phyloP scores from a whole-genome alignment of 768 basidiomycete genomes.

The Hericium coralloides region DNA sequence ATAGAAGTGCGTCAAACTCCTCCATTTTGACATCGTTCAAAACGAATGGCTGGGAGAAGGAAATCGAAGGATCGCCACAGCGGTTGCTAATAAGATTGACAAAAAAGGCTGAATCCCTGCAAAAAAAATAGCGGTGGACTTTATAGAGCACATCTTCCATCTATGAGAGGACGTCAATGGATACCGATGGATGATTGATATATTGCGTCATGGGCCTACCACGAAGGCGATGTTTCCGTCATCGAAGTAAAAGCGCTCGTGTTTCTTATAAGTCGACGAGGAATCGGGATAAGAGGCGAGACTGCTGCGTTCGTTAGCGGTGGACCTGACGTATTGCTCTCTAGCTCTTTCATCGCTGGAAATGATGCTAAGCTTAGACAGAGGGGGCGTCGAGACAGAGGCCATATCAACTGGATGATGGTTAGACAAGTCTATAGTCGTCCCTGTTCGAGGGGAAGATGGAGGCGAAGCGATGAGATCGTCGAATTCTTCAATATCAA shows the following conservation, averaged over 20 bases:
- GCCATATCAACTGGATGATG: too few relatives aligned
- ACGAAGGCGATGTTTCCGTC: not conserved
- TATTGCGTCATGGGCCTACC: not conserved
- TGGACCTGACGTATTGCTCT: too few relatives aligned
- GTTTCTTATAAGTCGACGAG: not conserved
- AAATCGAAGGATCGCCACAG: too few relatives aligned
- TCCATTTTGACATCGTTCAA: not conserved
- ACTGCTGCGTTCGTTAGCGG: not conserved
- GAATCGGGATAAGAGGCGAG: not conserved
- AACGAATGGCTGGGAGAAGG: not conserved
- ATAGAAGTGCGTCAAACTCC: not conserved
- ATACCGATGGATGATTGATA: too few relatives aligned
- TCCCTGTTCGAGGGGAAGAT: too few relatives aligned
- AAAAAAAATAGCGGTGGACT: constrained; percentile 4
- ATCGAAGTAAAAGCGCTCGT: not conserved
- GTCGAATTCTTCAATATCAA: not conserved
- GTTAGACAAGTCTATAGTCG: too few relatives aligned
- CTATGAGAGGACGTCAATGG: not conserved
- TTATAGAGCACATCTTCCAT: constrained; percentile 5
- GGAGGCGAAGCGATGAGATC: too few relatives aligned
- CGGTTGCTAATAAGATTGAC: not conserved
- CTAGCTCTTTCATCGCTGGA: not conserved
- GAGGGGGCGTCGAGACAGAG: not conserved
- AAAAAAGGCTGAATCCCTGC: constrained; percentile 7
- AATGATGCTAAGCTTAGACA: not conserved